Evolutionary conservation across 306 rosid species (phyloP), one percentile per base, ranked within the genome.

Genomic region (Cucumis hystrix): DNA sequence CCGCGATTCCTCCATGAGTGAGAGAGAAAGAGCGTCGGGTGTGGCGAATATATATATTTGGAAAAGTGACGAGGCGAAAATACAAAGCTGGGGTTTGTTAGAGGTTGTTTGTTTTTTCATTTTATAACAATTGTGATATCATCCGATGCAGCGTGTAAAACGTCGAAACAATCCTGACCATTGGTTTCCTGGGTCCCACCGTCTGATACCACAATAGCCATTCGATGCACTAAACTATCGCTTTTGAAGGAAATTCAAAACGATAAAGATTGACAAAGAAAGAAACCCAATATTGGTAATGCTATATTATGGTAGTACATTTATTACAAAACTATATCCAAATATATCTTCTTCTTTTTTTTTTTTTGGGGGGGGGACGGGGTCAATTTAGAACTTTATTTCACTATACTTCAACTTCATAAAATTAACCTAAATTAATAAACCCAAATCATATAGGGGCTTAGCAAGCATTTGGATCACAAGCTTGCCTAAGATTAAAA

Each of bases 1-100:
- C 60, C 58, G 54, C n/a, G 57, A 21, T n/a, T 77, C 84, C 33
- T 72, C 84, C 84, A 82, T 82, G 10, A 8, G 76, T 47, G 74
- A 68, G 18, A 67, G 51, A 65, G 17, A 35, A 21, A 35, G 54
- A 13, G 54, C 1, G 16, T 3, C 6, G 75, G 49, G 75, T 70
- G 39, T 40, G 40, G 75, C 3, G 58, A 41, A 47, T 47, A 12
- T 25, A 70, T 69, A 23, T 23, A 23, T 23, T 23, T 1, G 40
- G 15, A 62, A 47, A 52, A 47, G 76, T 70, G 59, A 28, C 11
- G 40, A 47, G 59, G 76, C 55, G 40, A 25, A 70, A 70, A 25
- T 23, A 47, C 13, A 47, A 13, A 12, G 16, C 17, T 47, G 54
- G 1, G 54, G 54, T 47, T 47, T 47, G 54, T 47, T 47, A 47